A percentile compares a stretch with the other conserved stretches of the same genome.
Conservation (phyloP, 441 rosid genomes). For the Theobroma grandiflorum region DNA sequence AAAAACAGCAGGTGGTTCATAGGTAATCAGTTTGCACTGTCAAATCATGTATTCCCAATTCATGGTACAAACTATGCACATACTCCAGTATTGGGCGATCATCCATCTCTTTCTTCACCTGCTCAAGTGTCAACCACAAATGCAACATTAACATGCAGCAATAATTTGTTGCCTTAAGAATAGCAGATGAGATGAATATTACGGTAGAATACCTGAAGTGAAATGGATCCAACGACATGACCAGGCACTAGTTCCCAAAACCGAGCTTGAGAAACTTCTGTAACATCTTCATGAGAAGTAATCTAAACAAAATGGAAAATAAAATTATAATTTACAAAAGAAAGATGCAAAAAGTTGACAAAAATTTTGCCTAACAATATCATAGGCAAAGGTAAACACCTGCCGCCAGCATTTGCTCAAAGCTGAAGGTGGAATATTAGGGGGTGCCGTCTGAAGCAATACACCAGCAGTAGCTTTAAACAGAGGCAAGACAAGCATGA, state of each 20-base stretch:
- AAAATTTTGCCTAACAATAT: neutral
- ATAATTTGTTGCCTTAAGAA: neutral
- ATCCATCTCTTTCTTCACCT: constrained; percentile 74
- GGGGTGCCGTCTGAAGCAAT: constrained; percentile 97
- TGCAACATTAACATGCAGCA: constrained; percentile 12
- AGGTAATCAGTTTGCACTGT: constrained; percentile 67
- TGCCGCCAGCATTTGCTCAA: constrained; percentile 89
- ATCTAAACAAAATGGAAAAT: constrained; percentile 50
- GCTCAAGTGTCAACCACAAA: constrained; percentile 26
- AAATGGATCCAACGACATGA: constrained; percentile 82
- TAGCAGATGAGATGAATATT: neutral
- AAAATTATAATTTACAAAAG: neutral
- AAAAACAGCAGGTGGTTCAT: constrained; percentile 13
- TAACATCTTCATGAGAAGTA: constrained; percentile 72
- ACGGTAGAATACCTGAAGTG: constrained; percentile 60
- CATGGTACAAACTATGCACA: constrained; percentile 77
- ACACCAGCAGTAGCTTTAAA: constrained; percentile 79
- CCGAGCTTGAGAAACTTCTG: constrained; percentile 72
- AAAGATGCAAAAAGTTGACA: neutral
- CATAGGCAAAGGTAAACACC: constrained; percentile 47
- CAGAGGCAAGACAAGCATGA: constrained; percentile 90
- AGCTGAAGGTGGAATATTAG: constrained; percentile 84
- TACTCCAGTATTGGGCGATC: constrained; percentile 60
- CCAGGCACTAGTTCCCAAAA: constrained; percentile 98
- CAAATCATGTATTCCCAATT: constrained; percentile 81